Percentiles rank a stretch among this genome's conserved stretches.
phyloP scores from a whole-genome alignment of 2,329 filamentous ascomycete species.

The Fusarium coffeatum region DNA sequence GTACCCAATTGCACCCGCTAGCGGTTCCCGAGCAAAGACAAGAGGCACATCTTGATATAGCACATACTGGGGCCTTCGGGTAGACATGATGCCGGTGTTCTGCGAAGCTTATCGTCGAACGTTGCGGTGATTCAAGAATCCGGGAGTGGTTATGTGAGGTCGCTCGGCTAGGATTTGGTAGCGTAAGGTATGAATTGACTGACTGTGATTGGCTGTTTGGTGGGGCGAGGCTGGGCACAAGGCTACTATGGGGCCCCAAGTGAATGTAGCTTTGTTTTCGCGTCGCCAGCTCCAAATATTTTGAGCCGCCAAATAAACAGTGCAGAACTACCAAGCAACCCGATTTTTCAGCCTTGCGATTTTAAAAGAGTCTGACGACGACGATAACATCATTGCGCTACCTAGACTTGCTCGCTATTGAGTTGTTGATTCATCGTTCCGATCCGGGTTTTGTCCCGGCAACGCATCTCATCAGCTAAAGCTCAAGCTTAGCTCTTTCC shows the following conservation, averaged over 20 bases:
- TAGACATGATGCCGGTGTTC: constrained; percentile 54
- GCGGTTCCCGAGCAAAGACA: neutral
- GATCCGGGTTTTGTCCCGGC: constrained; percentile 13
- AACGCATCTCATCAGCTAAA: constrained; percentile 24
- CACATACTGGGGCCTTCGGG: constrained; percentile 58
- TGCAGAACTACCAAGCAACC: constrained; percentile 22
- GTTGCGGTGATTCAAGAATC: constrained; percentile 46
- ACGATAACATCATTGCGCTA: neutral
- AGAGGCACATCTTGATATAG: neutral
- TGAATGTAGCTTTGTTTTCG: constrained; percentile 46
- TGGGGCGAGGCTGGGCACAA: constrained; percentile 49
- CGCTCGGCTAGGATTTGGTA: constrained; percentile 50
- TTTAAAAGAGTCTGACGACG: neutral
- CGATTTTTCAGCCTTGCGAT: constrained; percentile 35
- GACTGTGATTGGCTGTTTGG: constrained; percentile 51
- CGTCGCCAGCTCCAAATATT: constrained; percentile 47
- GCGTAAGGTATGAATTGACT: constrained; percentile 56
- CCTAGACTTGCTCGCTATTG: neutral
- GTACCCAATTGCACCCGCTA: constrained; percentile 40
- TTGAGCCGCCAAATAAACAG: constrained; percentile 43
- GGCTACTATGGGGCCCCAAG: constrained; percentile 27
- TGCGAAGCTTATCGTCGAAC: constrained; percentile 46
- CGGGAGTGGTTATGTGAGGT: constrained; percentile 46
- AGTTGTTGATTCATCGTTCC: neutral
- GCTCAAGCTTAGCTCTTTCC: constrained; percentile 34